Percentiles rank a stretch among this genome's conserved stretches.
phyloP scores from a whole-genome alignment of 2,329 filamentous ascomycete genomes.

The Alternaria triticimaculans region DNA sequence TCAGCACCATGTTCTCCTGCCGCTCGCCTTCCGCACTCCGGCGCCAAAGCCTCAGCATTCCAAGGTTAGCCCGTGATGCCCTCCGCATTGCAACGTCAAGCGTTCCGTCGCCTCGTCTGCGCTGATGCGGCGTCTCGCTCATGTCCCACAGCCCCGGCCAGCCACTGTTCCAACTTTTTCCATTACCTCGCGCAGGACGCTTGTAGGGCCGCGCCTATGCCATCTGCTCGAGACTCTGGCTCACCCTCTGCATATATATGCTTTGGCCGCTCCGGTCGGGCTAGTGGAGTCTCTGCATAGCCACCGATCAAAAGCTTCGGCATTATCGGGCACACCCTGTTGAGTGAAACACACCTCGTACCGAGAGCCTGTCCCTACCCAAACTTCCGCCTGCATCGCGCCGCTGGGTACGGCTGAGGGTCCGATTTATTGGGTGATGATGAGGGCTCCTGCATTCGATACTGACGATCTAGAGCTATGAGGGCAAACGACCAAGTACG shows the following conservation, averaged over 20 bases:
- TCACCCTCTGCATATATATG: neutral
- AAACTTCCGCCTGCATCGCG: constrained; percentile 4
- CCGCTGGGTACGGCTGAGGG: constrained; percentile 7
- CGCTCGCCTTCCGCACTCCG: constrained; percentile 1
- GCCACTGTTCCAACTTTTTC: constrained; percentile 3
- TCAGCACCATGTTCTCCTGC: neutral
- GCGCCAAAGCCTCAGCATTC: constrained; percentile 3
- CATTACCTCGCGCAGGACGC: neutral
- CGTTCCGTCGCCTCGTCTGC: constrained; percentile 22
- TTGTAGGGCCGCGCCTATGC: neutral
- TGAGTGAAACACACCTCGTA: constrained; percentile 23
- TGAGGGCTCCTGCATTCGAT: neutral
- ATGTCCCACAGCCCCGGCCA: constrained; percentile 21
- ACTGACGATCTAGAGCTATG: constrained; percentile 1
- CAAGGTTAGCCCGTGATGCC: constrained; percentile 4
- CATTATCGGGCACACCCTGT: constrained; percentile 16
- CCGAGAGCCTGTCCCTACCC: constrained; percentile 11
- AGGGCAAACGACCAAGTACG: constrained; percentile 12
- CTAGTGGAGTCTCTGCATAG: constrained; percentile 11
- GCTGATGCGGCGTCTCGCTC: constrained; percentile 24
- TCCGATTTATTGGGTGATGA: constrained; percentile 8
- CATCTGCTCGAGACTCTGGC: neutral
- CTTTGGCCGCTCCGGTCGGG: constrained; percentile 5
- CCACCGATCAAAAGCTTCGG: constrained; percentile 17
- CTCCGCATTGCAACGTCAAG: constrained; percentile 17